phyloP scores from a whole-genome alignment of 768 basidiomycete genomes.

The Rhodotorula toruloides region DNA sequence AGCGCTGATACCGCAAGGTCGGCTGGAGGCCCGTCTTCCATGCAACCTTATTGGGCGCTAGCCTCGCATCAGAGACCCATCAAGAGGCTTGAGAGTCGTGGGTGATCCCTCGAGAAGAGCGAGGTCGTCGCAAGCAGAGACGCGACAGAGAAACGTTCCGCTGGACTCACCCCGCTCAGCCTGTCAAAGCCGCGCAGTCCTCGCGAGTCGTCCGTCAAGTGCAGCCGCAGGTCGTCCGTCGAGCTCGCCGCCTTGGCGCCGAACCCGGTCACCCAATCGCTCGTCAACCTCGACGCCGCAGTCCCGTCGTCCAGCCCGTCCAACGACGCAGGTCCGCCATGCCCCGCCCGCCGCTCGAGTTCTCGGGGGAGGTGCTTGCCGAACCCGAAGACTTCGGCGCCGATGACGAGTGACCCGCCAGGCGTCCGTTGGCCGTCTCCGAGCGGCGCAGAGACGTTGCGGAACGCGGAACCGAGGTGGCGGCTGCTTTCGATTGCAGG shows the following conservation, averaged over 20 bases:
- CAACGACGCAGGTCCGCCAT: background rate
- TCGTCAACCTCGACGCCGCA: background rate
- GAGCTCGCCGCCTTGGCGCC: background rate
- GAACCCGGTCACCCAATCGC: constrained; percentile 24
- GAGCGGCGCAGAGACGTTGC: constrained; percentile 14
- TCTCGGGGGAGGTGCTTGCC: constrained; percentile 26
- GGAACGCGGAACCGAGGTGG: constrained; percentile 7
- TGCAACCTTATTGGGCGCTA: no score
- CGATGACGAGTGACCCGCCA: constrained; percentile 33
- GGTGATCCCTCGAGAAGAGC: no score
- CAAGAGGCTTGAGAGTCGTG: no score
- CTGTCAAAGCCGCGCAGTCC: background rate
- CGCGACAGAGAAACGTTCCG: background rate
- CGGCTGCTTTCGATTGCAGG: constrained; percentile 34
- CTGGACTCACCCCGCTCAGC: constrained; percentile 20
- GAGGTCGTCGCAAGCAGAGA: background rate
- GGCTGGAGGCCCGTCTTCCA: no score
- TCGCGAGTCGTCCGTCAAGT: background rate
- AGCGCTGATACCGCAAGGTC: no score
- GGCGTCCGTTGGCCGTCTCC: constrained; percentile 32
- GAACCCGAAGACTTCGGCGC: constrained; percentile 38
- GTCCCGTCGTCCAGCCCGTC: constrained; percentile 13
- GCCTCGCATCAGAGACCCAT: no score
- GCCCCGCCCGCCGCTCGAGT: constrained; percentile 1
- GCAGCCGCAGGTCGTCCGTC: background rate